Evolutionary conservation across 768 basidiomycete species (phyloP).

Genomic region (Cystobasidiopsis lactophilus): DNA sequence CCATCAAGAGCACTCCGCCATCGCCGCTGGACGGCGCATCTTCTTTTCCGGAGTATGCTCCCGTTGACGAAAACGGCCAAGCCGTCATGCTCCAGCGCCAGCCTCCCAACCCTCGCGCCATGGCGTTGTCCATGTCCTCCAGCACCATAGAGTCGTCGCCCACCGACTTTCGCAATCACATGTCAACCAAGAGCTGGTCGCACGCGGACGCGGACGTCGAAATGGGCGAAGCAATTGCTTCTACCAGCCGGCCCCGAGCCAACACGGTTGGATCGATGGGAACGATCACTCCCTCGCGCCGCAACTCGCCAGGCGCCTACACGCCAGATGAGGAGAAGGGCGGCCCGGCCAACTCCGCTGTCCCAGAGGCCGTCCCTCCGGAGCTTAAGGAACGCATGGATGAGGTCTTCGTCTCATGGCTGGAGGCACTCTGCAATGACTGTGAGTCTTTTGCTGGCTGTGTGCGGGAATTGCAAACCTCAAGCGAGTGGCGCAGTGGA

Average conservation of each 20-base stretch:
- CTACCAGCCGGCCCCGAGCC: not conserved
- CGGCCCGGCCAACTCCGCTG: not conserved
- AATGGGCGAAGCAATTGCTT: no score
- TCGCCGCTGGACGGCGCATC: not conserved
- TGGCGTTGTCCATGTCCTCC: no score
- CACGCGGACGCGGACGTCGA: no score
- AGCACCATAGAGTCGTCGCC: no score
- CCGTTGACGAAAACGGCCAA: no score
- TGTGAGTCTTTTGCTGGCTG: not conserved
- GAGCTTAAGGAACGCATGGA: not conserved
- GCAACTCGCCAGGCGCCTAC: not conserved
- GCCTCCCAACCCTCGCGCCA: no score
- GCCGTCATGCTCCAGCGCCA: no score
- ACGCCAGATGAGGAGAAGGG: not conserved
- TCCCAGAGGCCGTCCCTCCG: not conserved
- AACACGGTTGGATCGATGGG: not conserved
- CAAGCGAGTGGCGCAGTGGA: constrained; percentile 38
- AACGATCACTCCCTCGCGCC: not conserved
- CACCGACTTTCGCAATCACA: no score
- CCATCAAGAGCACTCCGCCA: not conserved
- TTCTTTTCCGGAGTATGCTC: no score
- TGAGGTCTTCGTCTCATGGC: constrained; percentile 6
- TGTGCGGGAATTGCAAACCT: not conserved
- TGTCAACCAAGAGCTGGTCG: no score
- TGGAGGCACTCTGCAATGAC: constrained; percentile 3